Evolutionary conservation across 2,329 filamentous ascomycete species (phyloP).

Genomic region (Colletotrichum eleusines): DNA sequence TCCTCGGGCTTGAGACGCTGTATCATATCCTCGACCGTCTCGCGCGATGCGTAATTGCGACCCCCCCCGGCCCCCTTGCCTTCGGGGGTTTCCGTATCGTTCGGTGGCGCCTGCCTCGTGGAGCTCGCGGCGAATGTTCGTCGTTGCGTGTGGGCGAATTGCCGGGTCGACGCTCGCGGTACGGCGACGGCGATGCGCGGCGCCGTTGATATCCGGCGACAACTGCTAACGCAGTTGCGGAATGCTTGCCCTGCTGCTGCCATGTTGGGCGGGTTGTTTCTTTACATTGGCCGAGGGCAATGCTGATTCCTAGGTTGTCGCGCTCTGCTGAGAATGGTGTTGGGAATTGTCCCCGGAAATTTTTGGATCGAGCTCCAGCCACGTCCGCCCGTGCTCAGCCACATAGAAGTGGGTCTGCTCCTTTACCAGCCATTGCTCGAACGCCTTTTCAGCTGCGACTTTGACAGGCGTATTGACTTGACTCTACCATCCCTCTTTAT

Average conservation of each 20-base stretch:
- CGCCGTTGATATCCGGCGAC: conserved; percentile 47
- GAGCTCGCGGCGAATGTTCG: conserved; percentile 48
- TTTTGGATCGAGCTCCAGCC: conserved; percentile 42
- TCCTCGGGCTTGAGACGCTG: conserved; percentile 40
- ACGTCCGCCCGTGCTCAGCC: conserved; percentile 19
- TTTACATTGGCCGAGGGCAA: conserved; percentile 19
- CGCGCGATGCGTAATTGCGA: background rate
- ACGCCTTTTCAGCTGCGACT: conserved; percentile 57
- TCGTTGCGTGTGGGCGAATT: conserved; percentile 31
- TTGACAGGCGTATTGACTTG: background rate
- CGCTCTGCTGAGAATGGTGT: conserved; percentile 25
- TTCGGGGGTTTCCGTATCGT: conserved; percentile 16
- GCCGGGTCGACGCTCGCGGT: conserved; percentile 24
- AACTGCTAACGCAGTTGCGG: conserved; percentile 51
- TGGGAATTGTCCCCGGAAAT: conserved; percentile 39
- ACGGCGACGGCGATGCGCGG: conserved; percentile 28
- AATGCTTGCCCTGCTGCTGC: conserved; percentile 54
- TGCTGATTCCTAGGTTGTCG: conserved; percentile 32
- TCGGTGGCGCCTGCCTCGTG: conserved; percentile 44
- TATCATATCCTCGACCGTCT: conserved; percentile 37
- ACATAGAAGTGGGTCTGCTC: background rate
- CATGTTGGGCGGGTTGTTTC: conserved; percentile 47
- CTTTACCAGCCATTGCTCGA: conserved; percentile 43
- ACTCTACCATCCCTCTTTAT: background rate
- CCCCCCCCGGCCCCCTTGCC: conserved; percentile 44